These are phyloP conservation scores for Geotrichum aggregatum DNA, from an alignment of 1,139 yeast species.

Conservation along the genomic window DNA sequence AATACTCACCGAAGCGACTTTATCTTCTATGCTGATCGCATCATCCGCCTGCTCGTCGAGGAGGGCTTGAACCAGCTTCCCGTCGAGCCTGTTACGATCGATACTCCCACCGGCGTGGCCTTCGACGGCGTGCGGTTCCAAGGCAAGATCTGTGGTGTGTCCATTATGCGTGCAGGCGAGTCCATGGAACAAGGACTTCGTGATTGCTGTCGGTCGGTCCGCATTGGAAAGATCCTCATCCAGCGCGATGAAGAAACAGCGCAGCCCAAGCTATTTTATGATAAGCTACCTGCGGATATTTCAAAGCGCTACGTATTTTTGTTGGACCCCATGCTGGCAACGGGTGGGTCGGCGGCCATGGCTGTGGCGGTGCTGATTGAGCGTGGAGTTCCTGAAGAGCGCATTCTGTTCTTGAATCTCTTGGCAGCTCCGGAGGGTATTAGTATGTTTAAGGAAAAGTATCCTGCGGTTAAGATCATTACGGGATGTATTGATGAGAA, in stretches of 20 bases:
- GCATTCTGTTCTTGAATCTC: constrained; percentile 82
- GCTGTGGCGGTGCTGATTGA: constrained; percentile 86
- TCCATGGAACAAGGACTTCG: constrained; percentile 97
- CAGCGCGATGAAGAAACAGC: constrained; percentile 96
- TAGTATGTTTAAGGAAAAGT: constrained; percentile 65
- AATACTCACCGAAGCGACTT: constrained; percentile 82
- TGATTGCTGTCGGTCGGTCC: constrained; percentile 91
- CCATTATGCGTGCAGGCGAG: constrained; percentile 96
- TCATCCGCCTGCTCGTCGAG: constrained; percentile 86
- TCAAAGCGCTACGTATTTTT: constrained; percentile 81
- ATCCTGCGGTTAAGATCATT: constrained; percentile 80
- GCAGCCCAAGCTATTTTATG: constrained; percentile 58
- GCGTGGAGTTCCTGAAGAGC: constrained; percentile 81
- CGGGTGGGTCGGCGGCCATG: constrained; percentile 97
- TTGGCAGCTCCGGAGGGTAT: constrained; percentile 96
- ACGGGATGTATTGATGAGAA: constrained; percentile 91
- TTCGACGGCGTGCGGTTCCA: constrained; percentile 77
- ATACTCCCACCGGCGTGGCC: constrained; percentile 70
- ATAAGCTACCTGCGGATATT: constrained; percentile 89
- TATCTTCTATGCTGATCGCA: constrained; percentile 90
- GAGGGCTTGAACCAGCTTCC: constrained; percentile 93
- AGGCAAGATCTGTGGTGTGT: constrained; percentile 95
- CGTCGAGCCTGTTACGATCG: constrained; percentile 59
- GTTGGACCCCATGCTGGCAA: constrained; percentile 95
- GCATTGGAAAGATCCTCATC: constrained; percentile 91